Base-by-base conservation (phyloP, 345 rosid genomes). In the Populus ilicifolia region DNA sequence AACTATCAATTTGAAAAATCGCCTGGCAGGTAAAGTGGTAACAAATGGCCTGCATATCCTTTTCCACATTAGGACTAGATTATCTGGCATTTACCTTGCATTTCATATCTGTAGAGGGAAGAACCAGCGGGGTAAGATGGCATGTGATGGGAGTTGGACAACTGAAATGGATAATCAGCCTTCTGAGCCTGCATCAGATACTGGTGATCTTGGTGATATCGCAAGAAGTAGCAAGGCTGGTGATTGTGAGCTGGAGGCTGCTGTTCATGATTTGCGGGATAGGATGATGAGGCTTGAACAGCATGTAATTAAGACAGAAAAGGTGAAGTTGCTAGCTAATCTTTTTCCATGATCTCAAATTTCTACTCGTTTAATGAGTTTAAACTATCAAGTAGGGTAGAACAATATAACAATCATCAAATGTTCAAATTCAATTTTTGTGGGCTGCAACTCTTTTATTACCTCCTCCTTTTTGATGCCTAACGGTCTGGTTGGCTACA, bases 11-110 rank as follows among this genome's bases (percentile, higher is more conserved):
- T 75, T 76, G 86, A 88, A 80, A 89, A 78, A 27, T 82, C 87
- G 39, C 90, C 86, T 63, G 77, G 83, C 89, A 90, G 93, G 96
- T 90, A 83, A 80, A 48, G 36, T 62, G 6, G 33, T 46, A 12
- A 69, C 72, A 27, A 48, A 7, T 27, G 69, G 62, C 38, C 23
- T 59, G 1, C 30, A 12, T n/a, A 33, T 30, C 16, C 67, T 44
- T 76, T 72, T 39, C 16, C 36, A n/a, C 44, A 50, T 36, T 50
- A 33, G 8, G 63, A 39, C 71, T 65, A 20, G 54, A 68, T 52
- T 71, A 35, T 3, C 46, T 59, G n/a, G 33, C n/a, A 54, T 41
- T 59, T 13, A 10, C 61, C 27, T 14, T 41, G 21, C 50, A 21
- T 44, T 79, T 69, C 54, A 61, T 44, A 14, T 30, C 5, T 75